Base-by-base conservation (phyloP, 768 basidiomycete genomes). In the Leucogyrophana mollusca region DNA sequence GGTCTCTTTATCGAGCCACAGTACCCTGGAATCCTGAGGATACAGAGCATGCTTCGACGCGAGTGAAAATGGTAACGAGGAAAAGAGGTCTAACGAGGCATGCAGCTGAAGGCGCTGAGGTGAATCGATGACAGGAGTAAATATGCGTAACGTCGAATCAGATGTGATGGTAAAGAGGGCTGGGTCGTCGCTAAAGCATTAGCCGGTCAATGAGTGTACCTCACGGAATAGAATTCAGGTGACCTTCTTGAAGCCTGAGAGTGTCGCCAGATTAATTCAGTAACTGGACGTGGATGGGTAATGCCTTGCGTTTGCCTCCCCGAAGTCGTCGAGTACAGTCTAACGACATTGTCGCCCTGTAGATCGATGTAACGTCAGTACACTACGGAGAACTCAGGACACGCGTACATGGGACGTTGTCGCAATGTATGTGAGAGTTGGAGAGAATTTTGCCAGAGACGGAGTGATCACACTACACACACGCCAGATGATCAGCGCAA, bases 101-200 rank as follows among this genome's bases (percentile, higher is more conserved):
- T 93, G 91, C 4, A 96, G 77, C 62, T 95, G 94, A 33, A 96
- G 74, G 59, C 82, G 78, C 51, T 83, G 81, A 10, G 92, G 91
- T 13, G 84, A 81, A 62, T 96, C 94, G 36, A 96, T 69, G 10
- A 96, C 90, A 4, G 94, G 90, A 25, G 89, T 70, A 64, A 90
- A 94, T 57, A 96, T 82, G 18, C 94, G 83, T 27, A 95, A 62
- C 4, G 85, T 86, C 1, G 88, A 80, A 56, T 94, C 89, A 20
- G 82, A 79, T 11, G 94, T 91, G 49, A 90, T 77, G 27, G 91
- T 93, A 61, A 89, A 94, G 3, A 95, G 72, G 45, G 86, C 81
- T 2, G 85, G 71, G 59, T 90, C 87, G 56, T 86, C 83, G 34
- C 89, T 90, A 52, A 5, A 23, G 34, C 32, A 54, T 35, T 14